Percentiles rank a stretch among this genome's conserved stretches.
These are phyloP conservation scores for Perkinsus marinus DNA, from an alignment of 169 alveolate genomes.

Conservation along the genomic window DNA sequence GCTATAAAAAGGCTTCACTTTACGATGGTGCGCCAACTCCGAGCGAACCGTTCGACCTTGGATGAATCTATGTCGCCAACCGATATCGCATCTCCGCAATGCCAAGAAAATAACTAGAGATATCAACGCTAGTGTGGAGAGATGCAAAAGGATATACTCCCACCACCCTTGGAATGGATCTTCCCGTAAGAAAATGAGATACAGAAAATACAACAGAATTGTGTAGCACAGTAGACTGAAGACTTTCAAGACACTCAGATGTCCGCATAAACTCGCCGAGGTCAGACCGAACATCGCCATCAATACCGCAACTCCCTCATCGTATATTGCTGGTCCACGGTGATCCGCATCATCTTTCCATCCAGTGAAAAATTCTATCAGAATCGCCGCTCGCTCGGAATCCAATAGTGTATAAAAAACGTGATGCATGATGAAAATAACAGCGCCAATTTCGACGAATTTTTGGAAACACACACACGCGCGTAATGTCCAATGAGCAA, in stretches of 20 bases:
- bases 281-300: neutral
- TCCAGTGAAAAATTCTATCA: neutral
- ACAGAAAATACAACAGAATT: neutral
- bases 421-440: neutral
- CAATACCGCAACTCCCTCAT: neutral
- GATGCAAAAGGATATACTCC: neutral
- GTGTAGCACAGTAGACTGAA: neutral
- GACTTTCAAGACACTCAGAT: neutral
- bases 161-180: neutral
- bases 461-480: neutral
- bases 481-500: neutral
- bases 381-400: neutral
- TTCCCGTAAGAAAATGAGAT: neutral
- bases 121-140: neutral
- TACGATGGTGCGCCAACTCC: neutral
- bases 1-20: neutral
- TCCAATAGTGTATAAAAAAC: neutral
- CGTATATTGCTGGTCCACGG: neutral
- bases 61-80: neutral
- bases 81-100: neutral
- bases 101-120: neutral
- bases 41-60: neutral
- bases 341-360: neutral
- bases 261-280: neutral
- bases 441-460: neutral